These are phyloP conservation scores for Solanum bulbocastanum DNA, from an alignment of 257 asterid genomes.

Conservation along the genomic window DNA sequence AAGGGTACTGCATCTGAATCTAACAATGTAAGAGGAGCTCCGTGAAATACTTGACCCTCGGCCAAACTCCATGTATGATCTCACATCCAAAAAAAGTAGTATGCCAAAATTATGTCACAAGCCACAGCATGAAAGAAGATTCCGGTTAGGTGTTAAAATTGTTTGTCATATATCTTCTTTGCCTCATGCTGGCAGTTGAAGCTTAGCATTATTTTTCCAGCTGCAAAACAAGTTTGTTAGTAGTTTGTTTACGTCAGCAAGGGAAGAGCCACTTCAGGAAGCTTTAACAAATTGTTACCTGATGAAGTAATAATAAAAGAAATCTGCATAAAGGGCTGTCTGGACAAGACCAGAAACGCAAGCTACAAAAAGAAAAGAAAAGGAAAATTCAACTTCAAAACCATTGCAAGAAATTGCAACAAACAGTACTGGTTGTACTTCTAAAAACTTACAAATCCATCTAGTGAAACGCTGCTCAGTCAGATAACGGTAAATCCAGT, in stretches of 20 bases:
- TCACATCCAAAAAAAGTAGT: background rate
- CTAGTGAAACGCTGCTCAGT: conserved; percentile 58
- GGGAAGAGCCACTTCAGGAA: background rate
- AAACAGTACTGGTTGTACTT: background rate
- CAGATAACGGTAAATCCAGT: conserved; percentile 93
- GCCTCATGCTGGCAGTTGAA: conserved; percentile 70
- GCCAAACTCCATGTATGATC: background rate
- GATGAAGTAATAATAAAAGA: conserved; percentile 88
- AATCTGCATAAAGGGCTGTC: conserved; percentile 88
- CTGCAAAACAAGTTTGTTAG: conserved; percentile 29
- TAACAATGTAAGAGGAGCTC: background rate
- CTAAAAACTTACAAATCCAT: conserved; percentile 70
- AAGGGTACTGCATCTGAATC: background rate
- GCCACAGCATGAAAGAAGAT: background rate
- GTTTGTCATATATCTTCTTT: background rate
- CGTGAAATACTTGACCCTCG: background rate
- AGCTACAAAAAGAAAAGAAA: conserved; percentile 30
- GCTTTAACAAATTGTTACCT: conserved; percentile 35
- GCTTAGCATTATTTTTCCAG: conserved; percentile 64
- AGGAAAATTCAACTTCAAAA: background rate
- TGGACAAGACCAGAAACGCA: conserved; percentile 73
- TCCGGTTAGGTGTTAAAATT: background rate
- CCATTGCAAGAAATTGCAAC: background rate
- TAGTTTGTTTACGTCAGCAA: background rate
- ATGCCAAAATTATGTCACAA: background rate